Evolutionary conservation across 352 stramenopile species (phyloP).

Genomic region (Phytopythium montanum): DNA sequence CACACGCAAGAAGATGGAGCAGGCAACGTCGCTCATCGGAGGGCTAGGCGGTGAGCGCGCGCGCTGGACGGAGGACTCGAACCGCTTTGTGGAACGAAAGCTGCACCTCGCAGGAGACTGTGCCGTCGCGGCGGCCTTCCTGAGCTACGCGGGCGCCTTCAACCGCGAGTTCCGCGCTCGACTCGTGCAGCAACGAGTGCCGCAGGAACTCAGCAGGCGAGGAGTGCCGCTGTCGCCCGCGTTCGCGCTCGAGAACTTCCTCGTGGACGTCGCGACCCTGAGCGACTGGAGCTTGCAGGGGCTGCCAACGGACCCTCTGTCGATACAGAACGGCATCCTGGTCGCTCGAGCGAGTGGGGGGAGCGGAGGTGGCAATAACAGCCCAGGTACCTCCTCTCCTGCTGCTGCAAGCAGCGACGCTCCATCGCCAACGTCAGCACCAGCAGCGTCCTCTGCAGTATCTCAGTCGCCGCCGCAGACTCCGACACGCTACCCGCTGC

Average conservation of each 20-base stretch:
- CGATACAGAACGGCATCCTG: slow-evolving; percentile 90
- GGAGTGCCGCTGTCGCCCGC: slow-evolving; percentile 66
- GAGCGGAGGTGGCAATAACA: background rate
- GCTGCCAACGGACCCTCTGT: slow-evolving; percentile 83
- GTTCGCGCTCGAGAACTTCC: slow-evolving; percentile 67
- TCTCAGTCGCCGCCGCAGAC: background rate
- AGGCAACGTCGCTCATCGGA: slow-evolving; percentile 86
- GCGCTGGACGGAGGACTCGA: slow-evolving; percentile 88
- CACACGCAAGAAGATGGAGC: slow-evolving; percentile 89
- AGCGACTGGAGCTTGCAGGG: slow-evolving; percentile 89
- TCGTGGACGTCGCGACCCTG: slow-evolving; percentile 73
- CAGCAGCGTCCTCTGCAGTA: background rate
- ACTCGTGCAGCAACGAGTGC: slow-evolving; percentile 56
- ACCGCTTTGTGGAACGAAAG: slow-evolving; percentile 83
- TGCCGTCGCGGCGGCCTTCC: slow-evolving; percentile 80
- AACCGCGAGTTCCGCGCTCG: slow-evolving; percentile 82
- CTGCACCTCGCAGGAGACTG: slow-evolving; percentile 84
- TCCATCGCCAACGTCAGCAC: background rate
- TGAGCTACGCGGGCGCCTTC: slow-evolving; percentile 90
- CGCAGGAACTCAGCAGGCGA: slow-evolving; percentile 52
- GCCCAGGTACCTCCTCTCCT: background rate
- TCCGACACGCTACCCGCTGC: slow-evolving; percentile 62
- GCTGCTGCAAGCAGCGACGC: background rate
- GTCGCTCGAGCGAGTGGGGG: slow-evolving; percentile 48
- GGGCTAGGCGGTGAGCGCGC: slow-evolving; percentile 78